These are phyloP conservation scores for Goffeauzyma gilvescens DNA, from an alignment of 768 basidiomycete genomes.

Conservation along the genomic window DNA sequence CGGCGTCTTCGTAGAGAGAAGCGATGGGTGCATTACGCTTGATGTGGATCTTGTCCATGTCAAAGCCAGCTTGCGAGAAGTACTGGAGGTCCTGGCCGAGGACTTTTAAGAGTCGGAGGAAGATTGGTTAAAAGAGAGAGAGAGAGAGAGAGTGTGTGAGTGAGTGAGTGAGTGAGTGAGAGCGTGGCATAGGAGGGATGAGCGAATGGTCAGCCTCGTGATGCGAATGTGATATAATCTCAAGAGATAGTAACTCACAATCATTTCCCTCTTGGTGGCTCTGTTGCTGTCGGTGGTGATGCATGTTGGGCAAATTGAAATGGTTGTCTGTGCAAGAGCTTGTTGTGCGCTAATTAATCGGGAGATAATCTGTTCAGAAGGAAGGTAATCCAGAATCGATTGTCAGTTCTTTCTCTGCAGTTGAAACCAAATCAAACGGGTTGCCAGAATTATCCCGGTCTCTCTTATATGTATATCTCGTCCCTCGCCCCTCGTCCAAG, in stretches of 20 bases:
- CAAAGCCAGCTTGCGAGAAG: constrained; percentile 97
- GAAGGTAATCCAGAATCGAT: no score
- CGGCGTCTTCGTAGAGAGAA: constrained; percentile 87
- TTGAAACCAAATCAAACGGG: no score
- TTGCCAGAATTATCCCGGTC: no score
- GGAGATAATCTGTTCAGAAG: no score
- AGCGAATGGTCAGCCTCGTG: constrained; percentile 3
- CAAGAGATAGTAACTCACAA: neutral
- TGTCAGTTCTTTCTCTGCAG: no score
- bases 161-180: neutral
- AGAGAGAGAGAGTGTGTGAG: neutral
- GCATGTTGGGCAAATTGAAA: neutral
- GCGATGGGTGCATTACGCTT: constrained; percentile 41
- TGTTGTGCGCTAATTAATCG: no score
- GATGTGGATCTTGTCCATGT: constrained; percentile 91
- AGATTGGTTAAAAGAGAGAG: constrained; percentile 2
- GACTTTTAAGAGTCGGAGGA: constrained; percentile 37
- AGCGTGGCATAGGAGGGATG: neutral
- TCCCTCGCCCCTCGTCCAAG: no score
- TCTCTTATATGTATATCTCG: no score
- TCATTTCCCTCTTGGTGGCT: neutral
- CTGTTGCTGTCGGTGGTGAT: neutral
- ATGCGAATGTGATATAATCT: neutral
- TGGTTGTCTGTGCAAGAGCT: no score
- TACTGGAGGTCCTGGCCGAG: constrained; percentile 84